Evolutionary conservation across 345 rosid species (phyloP).

Genomic region (Eucalyptus tenuipes): DNA sequence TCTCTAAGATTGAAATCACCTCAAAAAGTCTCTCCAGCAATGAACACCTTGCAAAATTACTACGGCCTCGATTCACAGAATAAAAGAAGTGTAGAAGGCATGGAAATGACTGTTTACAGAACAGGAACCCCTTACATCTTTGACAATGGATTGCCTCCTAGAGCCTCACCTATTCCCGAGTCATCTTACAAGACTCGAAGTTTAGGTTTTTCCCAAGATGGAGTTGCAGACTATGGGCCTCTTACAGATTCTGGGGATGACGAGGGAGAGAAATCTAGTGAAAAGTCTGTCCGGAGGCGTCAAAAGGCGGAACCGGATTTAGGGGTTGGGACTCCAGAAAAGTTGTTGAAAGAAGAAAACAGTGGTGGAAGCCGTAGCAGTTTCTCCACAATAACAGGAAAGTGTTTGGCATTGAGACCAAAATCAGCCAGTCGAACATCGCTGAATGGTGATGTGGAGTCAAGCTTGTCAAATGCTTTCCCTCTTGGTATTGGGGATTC

Average conservation of each 20-base stretch:
- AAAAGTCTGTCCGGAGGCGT: constrained; percentile 36
- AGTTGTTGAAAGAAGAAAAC: constrained; percentile 40
- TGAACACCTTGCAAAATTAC: constrained; percentile 38
- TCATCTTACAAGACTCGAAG: background rate
- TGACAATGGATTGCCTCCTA: constrained; percentile 3
- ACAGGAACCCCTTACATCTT: constrained; percentile 3
- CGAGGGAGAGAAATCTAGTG: constrained; percentile 23
- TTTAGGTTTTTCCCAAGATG: constrained; percentile 6
- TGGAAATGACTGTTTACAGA: constrained; percentile 39
- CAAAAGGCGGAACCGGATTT: constrained; percentile 39
- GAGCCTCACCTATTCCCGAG: constrained; percentile 6
- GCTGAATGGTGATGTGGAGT: constrained; percentile 19
- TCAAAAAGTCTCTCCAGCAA: constrained; percentile 36
- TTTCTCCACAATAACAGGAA: constrained; percentile 29
- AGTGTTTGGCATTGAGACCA: constrained; percentile 39
- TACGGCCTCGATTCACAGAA: constrained; percentile 26
- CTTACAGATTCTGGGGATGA: constrained; percentile 10
- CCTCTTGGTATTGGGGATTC: constrained; percentile 28
- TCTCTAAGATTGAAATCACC: constrained; percentile 20
- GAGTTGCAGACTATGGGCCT: constrained; percentile 3
- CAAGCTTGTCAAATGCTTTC: constrained; percentile 21
- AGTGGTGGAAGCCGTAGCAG: constrained; percentile 16
- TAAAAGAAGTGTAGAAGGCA: constrained; percentile 17
- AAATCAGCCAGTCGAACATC: constrained; percentile 35
- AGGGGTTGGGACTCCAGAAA: constrained; percentile 18